Base-by-base conservation (phyloP, 1,139 yeast species). In the Petasospora rhodanensis region DNA sequence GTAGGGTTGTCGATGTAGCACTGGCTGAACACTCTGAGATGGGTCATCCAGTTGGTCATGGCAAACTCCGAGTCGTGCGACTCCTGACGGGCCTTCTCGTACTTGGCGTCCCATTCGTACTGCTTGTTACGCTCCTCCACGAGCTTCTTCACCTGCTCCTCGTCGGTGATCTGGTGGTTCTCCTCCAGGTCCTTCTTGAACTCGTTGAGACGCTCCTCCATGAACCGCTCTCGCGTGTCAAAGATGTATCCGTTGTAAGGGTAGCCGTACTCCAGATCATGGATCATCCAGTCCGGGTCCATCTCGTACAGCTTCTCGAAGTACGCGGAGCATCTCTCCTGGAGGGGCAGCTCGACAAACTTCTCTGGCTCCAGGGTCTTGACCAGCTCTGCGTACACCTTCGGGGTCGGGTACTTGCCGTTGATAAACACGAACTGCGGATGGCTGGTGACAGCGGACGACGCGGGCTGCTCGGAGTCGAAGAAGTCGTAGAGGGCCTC, bases 241-340 rank as follows among this genome's bases (percentile, higher is more conserved):
- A 50, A 50, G 24, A 50, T 47, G 22, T 28, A 42, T 1, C 48
- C 43, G 24, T 49, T 41, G 29, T 48, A 47, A 6, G 42, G 39
- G 24, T 41, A 32, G 1, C 40, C 46, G 7, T 16, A 20, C 26
- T 45, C 51, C 14, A 52, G 37, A 4, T 55, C 53, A 1, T 40
- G 33, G 3, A 55, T 32, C 2, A 31, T 25, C 64, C 64, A 61
- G 8, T 51, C 36, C 5, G 56, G 53, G 13, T 51, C 43, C 6
- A 16, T 14, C 17, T 38, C 29, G 22, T 48, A 45, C 1, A 61
- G 39, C 14, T 35, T 40, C 18, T 46, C 30, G 24, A 61, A 61
- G 36, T 58, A 61, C 3, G 27, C 7, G 6, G 37, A 13, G 37
- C 66, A 61, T 31, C 41, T 55, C 13, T 49, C 34, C 2, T 26